These are phyloP conservation scores for Microdochium paspali DNA, from an alignment of 2,329 filamentous ascomycete species.

Conservation along the genomic window DNA sequence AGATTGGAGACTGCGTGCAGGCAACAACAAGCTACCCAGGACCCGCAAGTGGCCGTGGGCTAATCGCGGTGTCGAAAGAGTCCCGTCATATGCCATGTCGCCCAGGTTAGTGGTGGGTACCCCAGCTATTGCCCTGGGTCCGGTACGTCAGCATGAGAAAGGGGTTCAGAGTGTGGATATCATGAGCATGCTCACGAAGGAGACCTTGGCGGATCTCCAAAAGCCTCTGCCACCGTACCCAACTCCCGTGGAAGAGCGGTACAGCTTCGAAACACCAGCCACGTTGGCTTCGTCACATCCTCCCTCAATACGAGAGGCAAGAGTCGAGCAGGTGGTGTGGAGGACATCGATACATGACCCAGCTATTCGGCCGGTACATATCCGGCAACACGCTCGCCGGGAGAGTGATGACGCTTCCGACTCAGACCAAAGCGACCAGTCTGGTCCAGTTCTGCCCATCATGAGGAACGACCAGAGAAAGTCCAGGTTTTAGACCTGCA, in stretches of 20 bases:
- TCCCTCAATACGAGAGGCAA: neutral
- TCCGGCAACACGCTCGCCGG: neutral
- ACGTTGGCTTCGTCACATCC: neutral
- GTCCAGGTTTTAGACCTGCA: neutral
- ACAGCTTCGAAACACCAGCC: neutral
- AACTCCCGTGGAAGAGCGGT: neutral
- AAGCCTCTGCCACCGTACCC: neutral
- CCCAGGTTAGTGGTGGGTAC: neutral
- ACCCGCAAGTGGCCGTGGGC: neutral
- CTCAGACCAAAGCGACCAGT: neutral
- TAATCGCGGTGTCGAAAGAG: neutral
- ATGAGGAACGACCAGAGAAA: neutral
- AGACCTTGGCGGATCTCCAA: neutral
- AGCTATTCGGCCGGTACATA: neutral
- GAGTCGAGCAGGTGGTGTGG: neutral
- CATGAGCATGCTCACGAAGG: neutral
- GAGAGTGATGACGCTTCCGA: neutral
- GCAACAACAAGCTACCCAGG: neutral
- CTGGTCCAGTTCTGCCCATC: neutral
- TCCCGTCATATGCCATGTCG: neutral
- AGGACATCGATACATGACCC: neutral
- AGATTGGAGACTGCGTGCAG: neutral
- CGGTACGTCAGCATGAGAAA: neutral
- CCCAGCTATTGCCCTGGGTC: neutral
- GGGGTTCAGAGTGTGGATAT: neutral